A percentile compares a stretch with the other conserved stretches of the same genome.
These are phyloP conservation scores for Aspergillus mulundensis DNA, from an alignment of 495 filamentous ascomycete species.

Conservation along the genomic window DNA sequence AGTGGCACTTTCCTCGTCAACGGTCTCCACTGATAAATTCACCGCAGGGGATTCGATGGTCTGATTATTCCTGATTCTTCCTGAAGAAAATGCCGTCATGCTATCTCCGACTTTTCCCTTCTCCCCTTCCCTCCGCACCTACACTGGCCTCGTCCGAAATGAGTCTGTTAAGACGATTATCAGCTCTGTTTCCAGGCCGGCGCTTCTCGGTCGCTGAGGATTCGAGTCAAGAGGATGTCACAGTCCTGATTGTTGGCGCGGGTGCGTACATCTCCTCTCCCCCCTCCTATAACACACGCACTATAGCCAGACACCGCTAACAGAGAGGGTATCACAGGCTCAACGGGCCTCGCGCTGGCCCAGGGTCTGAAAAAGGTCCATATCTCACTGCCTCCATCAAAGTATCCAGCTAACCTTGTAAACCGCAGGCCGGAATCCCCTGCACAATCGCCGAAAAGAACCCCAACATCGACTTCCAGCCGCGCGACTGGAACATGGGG, in stretches of 20 bases:
- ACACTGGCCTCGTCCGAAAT: background rate
- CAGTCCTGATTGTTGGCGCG: conserved; percentile 21
- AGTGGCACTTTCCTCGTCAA: background rate
- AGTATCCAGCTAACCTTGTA: background rate
- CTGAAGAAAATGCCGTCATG: background rate
- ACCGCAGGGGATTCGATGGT: background rate
- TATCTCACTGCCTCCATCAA: background rate
- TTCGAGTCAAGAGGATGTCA: background rate
- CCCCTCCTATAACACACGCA: background rate
- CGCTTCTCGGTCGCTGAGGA: background rate
- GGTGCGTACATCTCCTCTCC: conserved; percentile 6
- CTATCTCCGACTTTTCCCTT: background rate
- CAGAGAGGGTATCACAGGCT: conserved; percentile 18
- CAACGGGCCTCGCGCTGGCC: conserved; percentile 38
- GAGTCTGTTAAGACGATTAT: conserved; percentile 2
- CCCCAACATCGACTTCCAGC: conserved; percentile 29
- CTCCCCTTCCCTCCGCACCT: background rate
- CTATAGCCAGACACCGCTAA: background rate
- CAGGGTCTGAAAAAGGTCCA: conserved; percentile 43
- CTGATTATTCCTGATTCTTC: background rate
- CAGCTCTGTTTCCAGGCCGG: background rate
- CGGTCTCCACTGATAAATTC: background rate
- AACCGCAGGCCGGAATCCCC: conserved; percentile 42
- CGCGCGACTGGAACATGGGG: conserved; percentile 54
- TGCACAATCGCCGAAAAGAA: conserved; percentile 49